These are phyloP conservation scores for Speleostelium caveatum DNA, from an alignment of 78 protist genomes.

Conservation along the genomic window DNA sequence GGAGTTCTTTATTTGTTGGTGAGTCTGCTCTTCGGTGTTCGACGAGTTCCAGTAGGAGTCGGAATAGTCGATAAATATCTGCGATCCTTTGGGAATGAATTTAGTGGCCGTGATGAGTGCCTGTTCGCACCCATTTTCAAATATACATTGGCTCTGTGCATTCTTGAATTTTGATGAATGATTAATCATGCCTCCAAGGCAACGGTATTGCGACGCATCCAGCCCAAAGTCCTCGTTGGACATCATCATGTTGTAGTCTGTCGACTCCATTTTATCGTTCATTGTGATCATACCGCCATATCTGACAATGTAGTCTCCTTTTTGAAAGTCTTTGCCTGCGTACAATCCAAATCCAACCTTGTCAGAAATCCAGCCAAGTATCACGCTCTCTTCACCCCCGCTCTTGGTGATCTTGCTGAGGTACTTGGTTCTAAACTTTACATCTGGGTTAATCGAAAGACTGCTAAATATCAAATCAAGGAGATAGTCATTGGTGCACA, in stretches of 20 bases:
- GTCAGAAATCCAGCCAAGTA: slow-evolving; percentile 45
- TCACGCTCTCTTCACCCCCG: slow-evolving; percentile 73
- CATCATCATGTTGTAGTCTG: slow-evolving; percentile 71
- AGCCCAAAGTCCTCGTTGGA: slow-evolving; percentile 77
- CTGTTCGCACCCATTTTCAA: slow-evolving; percentile 81
- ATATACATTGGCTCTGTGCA: slow-evolving; percentile 73
- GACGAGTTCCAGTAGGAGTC: slow-evolving; percentile 43
- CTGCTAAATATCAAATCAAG: slow-evolving; percentile 43
- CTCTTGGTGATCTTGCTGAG: slow-evolving; percentile 12
- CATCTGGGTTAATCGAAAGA: slow-evolving; percentile 27
- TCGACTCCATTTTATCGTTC: slow-evolving; percentile 47
- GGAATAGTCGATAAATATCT: slow-evolving; percentile 74
- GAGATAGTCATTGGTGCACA: slow-evolving; percentile 37
- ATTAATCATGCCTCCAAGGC: slow-evolving; percentile 82
- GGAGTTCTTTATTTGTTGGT: neutral
- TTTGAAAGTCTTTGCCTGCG: slow-evolving; percentile 37
- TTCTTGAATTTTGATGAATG: slow-evolving; percentile 59
- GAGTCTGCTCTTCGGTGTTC: neutral
- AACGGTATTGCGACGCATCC: slow-evolving; percentile 55
- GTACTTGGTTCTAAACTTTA: slow-evolving; percentile 39
- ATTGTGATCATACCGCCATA: slow-evolving; percentile 71
- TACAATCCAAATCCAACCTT: slow-evolving; percentile 78
- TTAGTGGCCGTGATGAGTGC: slow-evolving; percentile 78
- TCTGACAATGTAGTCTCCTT: slow-evolving; percentile 65
- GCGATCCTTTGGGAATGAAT: slow-evolving; percentile 52